Base-by-base conservation (phyloP, 2,329 filamentous ascomycete genomes). In the Exophiala calicioides region DNA sequence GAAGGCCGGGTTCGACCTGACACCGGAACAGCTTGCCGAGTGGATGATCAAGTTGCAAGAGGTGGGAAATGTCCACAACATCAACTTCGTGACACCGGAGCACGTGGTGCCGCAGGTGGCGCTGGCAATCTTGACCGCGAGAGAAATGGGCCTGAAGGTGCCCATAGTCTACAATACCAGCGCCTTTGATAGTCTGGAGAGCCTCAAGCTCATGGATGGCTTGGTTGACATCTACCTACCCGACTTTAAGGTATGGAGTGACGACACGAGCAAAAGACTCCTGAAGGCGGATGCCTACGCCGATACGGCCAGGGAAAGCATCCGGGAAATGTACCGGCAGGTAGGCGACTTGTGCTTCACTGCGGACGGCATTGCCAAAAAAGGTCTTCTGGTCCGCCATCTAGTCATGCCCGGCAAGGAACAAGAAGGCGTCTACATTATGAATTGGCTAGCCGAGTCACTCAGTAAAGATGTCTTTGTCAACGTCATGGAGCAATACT, bases 401-500 rank as follows among this genome's bases (percentile, higher is more conserved):
- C 76, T 94, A 1, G 86, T 91, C 19, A 94, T 94, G 88, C 88
- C 88, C 0, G 86, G 86, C 0, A 81, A 83, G 59, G 85, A 87
- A 61, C 79, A 79, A 13, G 88, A 93, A 66, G 85, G 85, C 0
- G 74, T 75, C 39, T 72, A 81, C 53, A 93, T 94, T 50, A 85
- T 94, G 74, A 75, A 71, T 52, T 94, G 87, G 75, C 71, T 94
- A 12, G 88, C 86, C 0, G 72, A 78, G 20, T 79, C 89, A 41
- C 76, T 94, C 2, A 88, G 85, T 3, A 76, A 72, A 44, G 87
- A 93, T 64, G 75, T 86, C 32, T 91, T 90, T 66, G 79, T 93
- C 50, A 85, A 94, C 62, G 84, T 94, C 56, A 93, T 93, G 88
- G 88, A 94, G 67, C 88, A 94, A 67, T 93, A 93, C 61, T 82